These are phyloP conservation scores for Dothiorella sarmentorum DNA, from an alignment of 2,329 filamentous ascomycete species.

Conservation along the genomic window DNA sequence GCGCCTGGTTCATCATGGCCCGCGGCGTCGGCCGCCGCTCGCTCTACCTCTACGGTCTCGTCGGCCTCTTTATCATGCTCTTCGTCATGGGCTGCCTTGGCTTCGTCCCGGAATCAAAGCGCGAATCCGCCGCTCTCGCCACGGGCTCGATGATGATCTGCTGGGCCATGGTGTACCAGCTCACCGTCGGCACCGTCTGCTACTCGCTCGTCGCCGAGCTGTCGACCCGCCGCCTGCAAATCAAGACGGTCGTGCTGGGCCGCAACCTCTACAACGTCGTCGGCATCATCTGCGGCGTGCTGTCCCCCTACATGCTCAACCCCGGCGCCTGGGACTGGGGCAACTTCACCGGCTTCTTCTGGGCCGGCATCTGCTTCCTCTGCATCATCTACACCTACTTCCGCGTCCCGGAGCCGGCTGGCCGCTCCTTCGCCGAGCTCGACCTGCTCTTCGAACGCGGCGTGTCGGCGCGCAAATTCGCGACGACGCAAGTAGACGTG, in stretches of 20 bases:
- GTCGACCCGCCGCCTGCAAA: constrained; percentile 76
- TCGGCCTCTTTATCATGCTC: constrained; percentile 69
- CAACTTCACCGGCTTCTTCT: constrained; percentile 86
- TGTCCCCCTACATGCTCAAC: constrained; percentile 93
- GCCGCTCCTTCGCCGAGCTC: constrained; percentile 80
- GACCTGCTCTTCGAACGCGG: constrained; percentile 77
- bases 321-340: constrained; percentile 82
- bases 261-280: constrained; percentile 76
- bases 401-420: constrained; percentile 73
- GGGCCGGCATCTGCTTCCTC: constrained; percentile 74
- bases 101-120: constrained; percentile 61
- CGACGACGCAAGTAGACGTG: constrained; percentile 54
- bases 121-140: constrained; percentile 63
- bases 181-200: constrained; percentile 83
- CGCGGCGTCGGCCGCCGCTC: constrained; percentile 70
- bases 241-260: constrained; percentile 87
- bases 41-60: constrained; percentile 71
- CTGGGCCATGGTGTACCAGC: constrained; percentile 66
- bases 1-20: constrained; percentile 77
- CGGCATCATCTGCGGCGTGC: constrained; percentile 73
- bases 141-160: constrained; percentile 75
- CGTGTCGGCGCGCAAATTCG: constrained; percentile 70
- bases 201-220: constrained; percentile 86
- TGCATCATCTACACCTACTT: constrained; percentile 82
- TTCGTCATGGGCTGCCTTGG: constrained; percentile 81